Conservation (phyloP, 441 rosid genomes). For the Populus hybrid region DNA sequence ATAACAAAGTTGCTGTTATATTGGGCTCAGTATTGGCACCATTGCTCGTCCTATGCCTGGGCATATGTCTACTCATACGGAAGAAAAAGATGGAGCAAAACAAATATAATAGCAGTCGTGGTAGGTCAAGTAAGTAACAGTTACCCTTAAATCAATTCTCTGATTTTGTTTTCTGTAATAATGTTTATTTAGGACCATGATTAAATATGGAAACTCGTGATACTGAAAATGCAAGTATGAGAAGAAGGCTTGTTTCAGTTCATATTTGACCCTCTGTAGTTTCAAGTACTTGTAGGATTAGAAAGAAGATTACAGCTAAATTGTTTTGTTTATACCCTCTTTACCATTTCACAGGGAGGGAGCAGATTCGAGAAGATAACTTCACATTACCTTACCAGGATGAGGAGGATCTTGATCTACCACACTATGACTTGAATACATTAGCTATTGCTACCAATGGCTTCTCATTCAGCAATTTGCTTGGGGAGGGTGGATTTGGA, state of each 20-base stretch:
- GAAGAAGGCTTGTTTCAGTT: not conserved
- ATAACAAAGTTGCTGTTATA: not conserved
- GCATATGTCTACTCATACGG: not conserved
- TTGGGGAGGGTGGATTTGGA: slow-evolving; percentile 3
- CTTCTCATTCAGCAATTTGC: not conserved
- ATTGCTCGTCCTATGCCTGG: not conserved
- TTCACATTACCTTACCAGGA: not conserved
- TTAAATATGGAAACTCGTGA: not conserved
- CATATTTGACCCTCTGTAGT: not conserved
- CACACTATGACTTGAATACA: not conserved
- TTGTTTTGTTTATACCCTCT: not conserved
- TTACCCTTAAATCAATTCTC: not conserved
- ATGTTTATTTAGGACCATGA: not conserved
- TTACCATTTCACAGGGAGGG: not conserved
- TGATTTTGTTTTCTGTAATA: not conserved
- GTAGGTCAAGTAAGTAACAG: not conserved
- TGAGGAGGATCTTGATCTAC: not conserved
- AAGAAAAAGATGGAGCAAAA: not conserved
- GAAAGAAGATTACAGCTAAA: not conserved
- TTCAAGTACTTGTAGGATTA: not conserved
- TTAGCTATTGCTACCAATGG: not conserved
- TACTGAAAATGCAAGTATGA: not conserved
- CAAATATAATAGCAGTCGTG: not conserved
- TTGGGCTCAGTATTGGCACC: not conserved
- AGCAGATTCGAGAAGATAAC: not conserved